Base-by-base conservation (phyloP, 169 alveolate species). In the Amoebophrya sp. region DNA sequence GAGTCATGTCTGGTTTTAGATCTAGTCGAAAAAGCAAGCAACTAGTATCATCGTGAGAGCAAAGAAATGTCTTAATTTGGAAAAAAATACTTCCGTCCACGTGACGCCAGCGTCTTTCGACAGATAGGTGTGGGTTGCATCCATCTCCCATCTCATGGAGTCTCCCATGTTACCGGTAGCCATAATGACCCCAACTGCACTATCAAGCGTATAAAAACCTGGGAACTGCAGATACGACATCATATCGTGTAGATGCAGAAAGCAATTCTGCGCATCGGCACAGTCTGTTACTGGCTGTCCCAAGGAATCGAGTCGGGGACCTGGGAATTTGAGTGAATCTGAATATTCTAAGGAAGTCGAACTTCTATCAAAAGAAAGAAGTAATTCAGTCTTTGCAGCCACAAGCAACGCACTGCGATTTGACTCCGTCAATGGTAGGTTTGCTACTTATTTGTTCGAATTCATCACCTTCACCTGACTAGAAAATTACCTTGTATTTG, bases 121-220 rank as follows among this genome's bases (percentile, higher is more conserved):
- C 2, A 41, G 91, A 26, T 41, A 89, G n/a, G 65, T 89, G 29
- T 65, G 94, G 26, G 97, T 96, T 92, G 96, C 96, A 78, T 96
- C 97, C 41, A 94, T 94, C 38, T 95, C 95, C 91, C 96, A 96
- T 53, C 96, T 93, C 40, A 98, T 94, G 89, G 95, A 95, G 65
- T 95, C 94, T 0, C 99, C 99, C 53, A 97, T 97, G 91, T 98
- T 98, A 47, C 99, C 99, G 36, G 98, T 97, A 6, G 98, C 99
- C 91, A 98, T 95, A 24, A 98, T 96, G 18, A 98, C 93, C 29
- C 99, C 99, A 36, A 97, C 95, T 26, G 99, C 98, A 92, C 96
- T 96, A 92, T 97, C 98, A 33, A 96, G 94, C n/a, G 99, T 96
- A 93, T 98, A 98, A 55, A 98, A 97, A 6, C 99, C 98, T 41